Evolutionary conservation across 1,284 basidiomycete genomes (phyloP).

Genomic region (Pseudozyma thailandica): DNA sequence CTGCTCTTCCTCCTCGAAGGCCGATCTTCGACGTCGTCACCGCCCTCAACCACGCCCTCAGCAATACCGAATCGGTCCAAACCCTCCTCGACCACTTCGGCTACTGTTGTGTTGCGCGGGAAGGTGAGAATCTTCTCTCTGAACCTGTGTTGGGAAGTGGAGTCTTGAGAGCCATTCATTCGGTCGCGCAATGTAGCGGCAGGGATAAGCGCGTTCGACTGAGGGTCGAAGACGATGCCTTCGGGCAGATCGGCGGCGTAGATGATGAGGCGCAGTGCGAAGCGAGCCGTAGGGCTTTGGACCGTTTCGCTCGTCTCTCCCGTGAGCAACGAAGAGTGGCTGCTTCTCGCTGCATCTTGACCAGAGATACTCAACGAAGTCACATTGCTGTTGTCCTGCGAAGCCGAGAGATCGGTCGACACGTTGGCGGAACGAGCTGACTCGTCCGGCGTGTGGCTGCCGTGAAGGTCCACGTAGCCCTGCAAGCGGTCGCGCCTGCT

Average conservation of each 20-base stretch:
- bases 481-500: constrained; percentile 70
- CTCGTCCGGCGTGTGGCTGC: constrained; percentile 22
- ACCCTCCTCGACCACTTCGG: constrained; percentile 91
- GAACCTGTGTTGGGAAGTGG: constrained; percentile 17
- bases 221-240: constrained; percentile 89
- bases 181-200: constrained; percentile 36
- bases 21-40: constrained; percentile 95
- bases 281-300: constrained; percentile 74
- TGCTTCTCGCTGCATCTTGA: constrained; percentile 36
- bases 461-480: constrained; percentile 36
- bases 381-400: constrained; percentile 42
- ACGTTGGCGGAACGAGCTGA: constrained; percentile 29
- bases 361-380: constrained; percentile 34
- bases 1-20: constrained; percentile 81
- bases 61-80: constrained; percentile 90
- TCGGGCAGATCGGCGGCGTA: constrained; percentile 90
- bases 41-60: constrained; percentile 95
- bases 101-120: constrained; percentile 94
- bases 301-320: constrained; percentile 45
- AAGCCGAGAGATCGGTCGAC: constrained; percentile 25
- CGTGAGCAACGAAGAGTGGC: constrained; percentile 40
- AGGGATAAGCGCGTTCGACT: constrained; percentile 84
- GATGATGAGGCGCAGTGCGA: constrained; percentile 85
- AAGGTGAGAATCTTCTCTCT: constrained; percentile 69
- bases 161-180: constrained; percentile 16